Base-by-base conservation (phyloP, 345 rosid genomes). In the Eutrema japonicum region DNA sequence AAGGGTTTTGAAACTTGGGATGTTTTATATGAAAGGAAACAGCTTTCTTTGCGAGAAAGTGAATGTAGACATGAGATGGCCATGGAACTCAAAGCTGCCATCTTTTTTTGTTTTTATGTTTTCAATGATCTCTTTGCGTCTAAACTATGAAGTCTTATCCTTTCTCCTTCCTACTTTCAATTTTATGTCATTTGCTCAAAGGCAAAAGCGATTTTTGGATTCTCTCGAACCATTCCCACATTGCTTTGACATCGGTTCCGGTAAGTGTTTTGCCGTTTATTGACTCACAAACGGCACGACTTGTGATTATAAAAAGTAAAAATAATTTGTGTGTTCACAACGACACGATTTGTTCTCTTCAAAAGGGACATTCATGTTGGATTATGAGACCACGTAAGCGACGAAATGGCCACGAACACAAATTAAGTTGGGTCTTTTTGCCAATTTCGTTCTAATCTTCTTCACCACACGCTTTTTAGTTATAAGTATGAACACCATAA, bases 81-180 rank as follows among this genome's bases (percentile, higher is more conserved):
- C 51, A 56, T 48, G 22, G 68, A 71, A 77, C 38, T 77, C 45
- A 71, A 71, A 71, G 73, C 73, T 58, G 72, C 77, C 80, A 77
- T 77, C 14, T 76, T 40, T 77, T 22, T 33, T 16, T 16, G 0
- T 26, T 29, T 36, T 22, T 22, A 22, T 22, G 26, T 22, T 22
- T 22, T 22, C 26, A 7, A 3, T 61, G 30, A 11, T 42, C 60
- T 36, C 18, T 26, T 18, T 70, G 38, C 12, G 33, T 69, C 7
- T 3, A 22, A 71, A 77, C 45, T 57, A 72, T 70, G 10, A 71
- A 77, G 50, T 57, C 76, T 70, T 77, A 75, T 68, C 78, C 57
- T 64, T 30, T 71, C 75, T 58, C 8, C 59, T 5, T 32, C 10
- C 5, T 43, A 9, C 51, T 35, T 65, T 26, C 35, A 27, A 12